Conservation (phyloP, 1,284 basidiomycete genomes). For the Cryptococcus jaspeensis region DNA sequence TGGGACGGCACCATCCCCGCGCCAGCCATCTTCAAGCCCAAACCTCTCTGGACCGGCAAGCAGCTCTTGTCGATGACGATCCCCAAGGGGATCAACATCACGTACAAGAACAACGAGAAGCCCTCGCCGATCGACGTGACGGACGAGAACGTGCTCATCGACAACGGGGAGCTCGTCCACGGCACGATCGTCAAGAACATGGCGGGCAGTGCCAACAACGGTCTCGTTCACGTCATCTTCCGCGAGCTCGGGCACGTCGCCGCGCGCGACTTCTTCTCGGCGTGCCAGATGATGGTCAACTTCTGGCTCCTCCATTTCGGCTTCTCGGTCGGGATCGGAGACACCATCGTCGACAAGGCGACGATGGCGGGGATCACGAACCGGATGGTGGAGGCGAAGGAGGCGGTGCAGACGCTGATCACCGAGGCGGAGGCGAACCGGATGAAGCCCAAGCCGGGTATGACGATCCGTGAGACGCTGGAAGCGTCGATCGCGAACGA, state of each 20-base stretch:
- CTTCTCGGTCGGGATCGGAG: slow-evolving; percentile 98
- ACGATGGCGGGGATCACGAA: slow-evolving; percentile 86
- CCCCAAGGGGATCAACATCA: slow-evolving; percentile 93
- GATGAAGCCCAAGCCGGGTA: slow-evolving; percentile 86
- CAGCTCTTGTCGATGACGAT: slow-evolving; percentile 93
- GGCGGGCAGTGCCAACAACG: slow-evolving; percentile 90
- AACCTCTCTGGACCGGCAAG: slow-evolving; percentile 97
- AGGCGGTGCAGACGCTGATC: slow-evolving; percentile 69
- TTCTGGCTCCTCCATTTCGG: slow-evolving; percentile 99
- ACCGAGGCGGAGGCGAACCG: slow-evolving; percentile 76
- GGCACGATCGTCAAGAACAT: slow-evolving; percentile 98
- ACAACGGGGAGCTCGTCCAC: slow-evolving; percentile 94
- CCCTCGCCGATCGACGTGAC: slow-evolving; percentile 77
- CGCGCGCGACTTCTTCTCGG: slow-evolving; percentile 89
- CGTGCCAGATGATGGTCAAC: slow-evolving; percentile 93
- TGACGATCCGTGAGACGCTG: slow-evolving; percentile 99
- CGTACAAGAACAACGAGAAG: slow-evolving; percentile 67
- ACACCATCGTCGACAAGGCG: slow-evolving; percentile 88
- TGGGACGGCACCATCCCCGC: slow-evolving; percentile 94
- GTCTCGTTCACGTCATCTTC: slow-evolving; percentile 95
- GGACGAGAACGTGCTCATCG: slow-evolving; percentile 93
- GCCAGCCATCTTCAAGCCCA: slow-evolving; percentile 94
- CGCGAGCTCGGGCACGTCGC: slow-evolving; percentile 95
- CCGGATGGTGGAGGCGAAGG: slow-evolving; percentile 79
- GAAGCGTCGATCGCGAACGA: slow-evolving; percentile 88